phyloP scores from a whole-genome alignment of 257 asterid species.

The Catharanthus roseus region DNA sequence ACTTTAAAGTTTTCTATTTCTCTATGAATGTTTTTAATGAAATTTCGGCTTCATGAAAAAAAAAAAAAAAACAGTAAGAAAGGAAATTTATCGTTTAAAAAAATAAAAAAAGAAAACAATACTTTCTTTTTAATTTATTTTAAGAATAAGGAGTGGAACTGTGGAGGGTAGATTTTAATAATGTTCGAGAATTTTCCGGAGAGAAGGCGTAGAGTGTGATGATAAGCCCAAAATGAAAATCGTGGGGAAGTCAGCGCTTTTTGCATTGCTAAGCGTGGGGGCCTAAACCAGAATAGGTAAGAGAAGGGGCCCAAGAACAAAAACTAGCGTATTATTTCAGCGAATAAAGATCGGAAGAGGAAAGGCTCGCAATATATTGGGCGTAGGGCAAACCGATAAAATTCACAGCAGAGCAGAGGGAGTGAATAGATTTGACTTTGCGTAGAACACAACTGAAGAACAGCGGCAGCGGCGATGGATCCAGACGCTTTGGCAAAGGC shows the following conservation, averaged over 20 bases:
- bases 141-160: too few relatives aligned
- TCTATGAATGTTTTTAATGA: too few relatives aligned
- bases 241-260: not conserved
- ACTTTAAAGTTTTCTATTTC: too few relatives aligned
- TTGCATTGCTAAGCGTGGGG: not conserved
- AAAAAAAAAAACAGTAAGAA: too few relatives aligned
- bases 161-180: too few relatives aligned
- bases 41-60: too few relatives aligned
- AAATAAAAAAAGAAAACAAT: too few relatives aligned
- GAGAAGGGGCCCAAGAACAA: constrained; percentile 3
- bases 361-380: not conserved
- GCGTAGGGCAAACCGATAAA: not conserved
- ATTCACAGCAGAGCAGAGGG: constrained; percentile 3
- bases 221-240: not conserved
- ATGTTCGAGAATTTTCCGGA: too few relatives aligned
- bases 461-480: constrained; percentile 24
- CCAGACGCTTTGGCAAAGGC: constrained; percentile 49
- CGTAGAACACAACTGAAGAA: not conserved
- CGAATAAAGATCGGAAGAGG: not conserved
- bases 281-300: not conserved
- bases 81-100: too few relatives aligned
- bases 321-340: constrained; percentile 25
- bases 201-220: too few relatives aligned
- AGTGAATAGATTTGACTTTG: not conserved
- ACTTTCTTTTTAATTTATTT: too few relatives aligned